phyloP scores from a whole-genome alignment of 768 basidiomycete species.

The Lactarius hatsudake region DNA sequence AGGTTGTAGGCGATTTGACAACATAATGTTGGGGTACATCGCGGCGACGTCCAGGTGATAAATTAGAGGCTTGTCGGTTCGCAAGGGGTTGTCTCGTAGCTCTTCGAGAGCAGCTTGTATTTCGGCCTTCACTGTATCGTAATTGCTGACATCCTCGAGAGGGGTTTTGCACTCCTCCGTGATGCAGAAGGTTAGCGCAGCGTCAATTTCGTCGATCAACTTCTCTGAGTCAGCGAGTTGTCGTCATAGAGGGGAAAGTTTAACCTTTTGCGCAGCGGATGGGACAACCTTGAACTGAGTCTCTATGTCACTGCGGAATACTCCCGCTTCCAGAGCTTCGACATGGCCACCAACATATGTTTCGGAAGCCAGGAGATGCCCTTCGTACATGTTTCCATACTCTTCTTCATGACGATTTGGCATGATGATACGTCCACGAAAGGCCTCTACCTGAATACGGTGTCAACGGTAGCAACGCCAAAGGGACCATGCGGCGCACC shows the following conservation, averaged over 20 bases:
- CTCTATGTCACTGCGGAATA: slow-evolving; percentile 93
- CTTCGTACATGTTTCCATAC: slow-evolving; percentile 90
- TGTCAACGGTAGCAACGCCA: slow-evolving; percentile 4
- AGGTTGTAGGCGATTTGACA: slow-evolving; percentile 97
- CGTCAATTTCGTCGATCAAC: slow-evolving; percentile 93
- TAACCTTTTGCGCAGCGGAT: slow-evolving; percentile 75
- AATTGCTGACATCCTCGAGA: slow-evolving; percentile 87
- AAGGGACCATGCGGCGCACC: slow-evolving; percentile 49
- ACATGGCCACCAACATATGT: slow-evolving; percentile 99
- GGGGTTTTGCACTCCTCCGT: slow-evolving; percentile 77
- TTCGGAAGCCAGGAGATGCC: slow-evolving; percentile 94
- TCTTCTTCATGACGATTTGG: slow-evolving; percentile 95
- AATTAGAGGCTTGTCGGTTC: slow-evolving; percentile 89
- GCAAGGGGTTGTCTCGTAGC: slow-evolving; percentile 88
- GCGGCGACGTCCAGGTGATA: slow-evolving; percentile 99
- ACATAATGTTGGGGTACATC: slow-evolving; percentile 99
- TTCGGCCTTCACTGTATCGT: slow-evolving; percentile 82
- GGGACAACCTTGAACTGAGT: slow-evolving; percentile 96
- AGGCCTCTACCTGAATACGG: slow-evolving; percentile 83
- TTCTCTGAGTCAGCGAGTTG: slow-evolving; percentile 34
- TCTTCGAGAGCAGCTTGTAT: slow-evolving; percentile 78
- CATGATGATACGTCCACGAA: slow-evolving; percentile 89
- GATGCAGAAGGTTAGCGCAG: slow-evolving; percentile 86
- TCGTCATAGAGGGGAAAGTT: slow-evolving; percentile 10
- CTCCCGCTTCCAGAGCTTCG: slow-evolving; percentile 96